These are phyloP conservation scores for Anisodus acutangulus DNA, from an alignment of 257 asterid genomes.

Conservation along the genomic window DNA sequence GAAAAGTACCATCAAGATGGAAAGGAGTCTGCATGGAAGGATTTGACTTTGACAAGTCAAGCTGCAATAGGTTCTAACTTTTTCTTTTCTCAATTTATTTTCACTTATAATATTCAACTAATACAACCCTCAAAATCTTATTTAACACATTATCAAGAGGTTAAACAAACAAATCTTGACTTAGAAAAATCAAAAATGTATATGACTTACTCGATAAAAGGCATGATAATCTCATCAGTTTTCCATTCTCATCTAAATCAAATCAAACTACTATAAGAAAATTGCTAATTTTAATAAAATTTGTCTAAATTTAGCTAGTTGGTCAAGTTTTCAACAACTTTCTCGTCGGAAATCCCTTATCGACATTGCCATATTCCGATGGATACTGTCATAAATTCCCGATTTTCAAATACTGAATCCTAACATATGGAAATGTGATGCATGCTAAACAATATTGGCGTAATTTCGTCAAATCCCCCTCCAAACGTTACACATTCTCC, in stretches of 20 bases:
- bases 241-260: too few relatives aligned
- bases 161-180: too few relatives aligned
- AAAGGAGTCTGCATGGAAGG: conserved; percentile 84
- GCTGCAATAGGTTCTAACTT: conserved; percentile 63
- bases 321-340: too few relatives aligned
- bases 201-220: too few relatives aligned
- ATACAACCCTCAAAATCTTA: too few relatives aligned
- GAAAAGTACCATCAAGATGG: conserved; percentile 74
- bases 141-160: too few relatives aligned
- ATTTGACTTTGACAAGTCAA: conserved; percentile 55
- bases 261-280: too few relatives aligned
- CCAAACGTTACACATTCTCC: background rate
- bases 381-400: background rate
- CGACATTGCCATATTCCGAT: background rate
- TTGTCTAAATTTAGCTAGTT: too few relatives aligned
- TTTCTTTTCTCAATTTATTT: background rate
- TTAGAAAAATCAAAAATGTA: too few relatives aligned
- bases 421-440: background rate
- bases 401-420: background rate
- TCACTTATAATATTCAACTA: too few relatives aligned
- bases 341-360: background rate
- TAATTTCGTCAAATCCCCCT: background rate
- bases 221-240: too few relatives aligned
- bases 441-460: background rate
- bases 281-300: too few relatives aligned